A percentile compares a stretch with the other conserved stretches of the same genome.
Conservation (phyloP, 805 yeast species). For the Schwanniomyces pseudopolymorphus region DNA sequence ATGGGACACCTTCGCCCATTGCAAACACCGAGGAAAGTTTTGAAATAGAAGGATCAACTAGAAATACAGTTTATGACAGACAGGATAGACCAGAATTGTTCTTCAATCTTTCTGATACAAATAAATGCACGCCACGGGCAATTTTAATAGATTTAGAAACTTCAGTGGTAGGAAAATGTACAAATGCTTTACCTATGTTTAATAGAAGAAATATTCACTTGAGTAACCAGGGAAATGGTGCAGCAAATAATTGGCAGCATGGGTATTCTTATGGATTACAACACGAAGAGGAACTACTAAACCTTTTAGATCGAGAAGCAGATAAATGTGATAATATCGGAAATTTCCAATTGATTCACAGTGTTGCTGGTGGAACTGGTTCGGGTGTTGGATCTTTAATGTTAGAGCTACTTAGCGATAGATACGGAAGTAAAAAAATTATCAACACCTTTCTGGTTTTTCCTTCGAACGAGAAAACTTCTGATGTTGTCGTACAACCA, state of each 20-base stretch:
- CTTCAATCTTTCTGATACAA: conserved; percentile 72
- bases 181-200: conserved; percentile 58
- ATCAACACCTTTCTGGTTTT: conserved; percentile 85
- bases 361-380: conserved; percentile 99
- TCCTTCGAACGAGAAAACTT: conserved; percentile 71
- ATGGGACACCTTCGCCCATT: conserved; percentile 51
- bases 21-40: conserved; percentile 24
- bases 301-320: conserved; percentile 83
- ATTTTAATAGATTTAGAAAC: conserved; percentile 88
- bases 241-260: conserved; percentile 94
- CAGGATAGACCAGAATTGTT: conserved; percentile 81
- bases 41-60: conserved; percentile 8
- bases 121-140: conserved; percentile 86
- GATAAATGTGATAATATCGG: conserved; percentile 88
- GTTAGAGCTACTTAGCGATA: conserved; percentile 74
- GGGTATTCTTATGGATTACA: conserved; percentile 78
- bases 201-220: conserved; percentile 81
- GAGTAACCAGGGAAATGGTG: conserved; percentile 83
- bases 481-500: conserved; percentile 98
- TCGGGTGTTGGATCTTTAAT: conserved; percentile 89
- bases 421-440: conserved; percentile 75
- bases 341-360: conserved; percentile 87
- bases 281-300: conserved; percentile 70
- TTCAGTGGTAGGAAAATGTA: conserved; percentile 69
- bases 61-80: conserved; percentile 8